Conservation (phyloP, 148 eudicot species). For the Silene conica region DNA sequence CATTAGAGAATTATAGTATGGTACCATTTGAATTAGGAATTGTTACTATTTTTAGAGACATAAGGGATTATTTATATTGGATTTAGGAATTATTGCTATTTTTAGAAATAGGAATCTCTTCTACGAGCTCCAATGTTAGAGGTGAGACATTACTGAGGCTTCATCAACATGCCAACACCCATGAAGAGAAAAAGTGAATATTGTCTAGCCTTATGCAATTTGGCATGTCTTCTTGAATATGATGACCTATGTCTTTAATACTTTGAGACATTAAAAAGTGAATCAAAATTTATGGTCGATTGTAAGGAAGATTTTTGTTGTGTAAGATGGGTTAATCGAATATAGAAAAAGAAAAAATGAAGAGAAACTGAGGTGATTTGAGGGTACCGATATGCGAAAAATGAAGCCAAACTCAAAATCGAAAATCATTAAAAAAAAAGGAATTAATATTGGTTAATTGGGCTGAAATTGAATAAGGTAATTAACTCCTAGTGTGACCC, state of each 20-base stretch:
- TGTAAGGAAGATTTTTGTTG: too few relatives aligned
- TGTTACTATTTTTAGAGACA: conserved; percentile 15
- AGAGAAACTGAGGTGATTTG: too few relatives aligned
- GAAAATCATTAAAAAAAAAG: too few relatives aligned
- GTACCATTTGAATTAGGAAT: conserved; percentile 2
- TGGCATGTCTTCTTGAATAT: neutral
- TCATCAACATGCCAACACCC: conserved; percentile 6
- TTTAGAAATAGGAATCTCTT: conserved; percentile 15
- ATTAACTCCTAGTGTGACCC: too few relatives aligned
- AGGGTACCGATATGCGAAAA: too few relatives aligned
- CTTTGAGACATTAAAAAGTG: too few relatives aligned
- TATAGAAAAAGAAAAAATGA: too few relatives aligned
- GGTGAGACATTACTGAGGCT: neutral
- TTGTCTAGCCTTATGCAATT: conserved; percentile 6
- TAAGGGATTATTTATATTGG: neutral
- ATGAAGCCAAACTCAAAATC: too few relatives aligned
- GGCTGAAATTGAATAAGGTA: too few relatives aligned
- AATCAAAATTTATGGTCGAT: too few relatives aligned
- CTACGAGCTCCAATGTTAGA: neutral
- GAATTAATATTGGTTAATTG: too few relatives aligned
- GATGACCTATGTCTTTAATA: neutral
- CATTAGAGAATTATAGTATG: conserved; percentile 11
- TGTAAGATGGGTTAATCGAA: too few relatives aligned
- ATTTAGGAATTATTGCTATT: conserved; percentile 16
- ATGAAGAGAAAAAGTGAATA: conserved; percentile 1